Base-by-base conservation (phyloP, 2,329 filamentous ascomycete genomes). In the Exophiala alcalophila region DNA sequence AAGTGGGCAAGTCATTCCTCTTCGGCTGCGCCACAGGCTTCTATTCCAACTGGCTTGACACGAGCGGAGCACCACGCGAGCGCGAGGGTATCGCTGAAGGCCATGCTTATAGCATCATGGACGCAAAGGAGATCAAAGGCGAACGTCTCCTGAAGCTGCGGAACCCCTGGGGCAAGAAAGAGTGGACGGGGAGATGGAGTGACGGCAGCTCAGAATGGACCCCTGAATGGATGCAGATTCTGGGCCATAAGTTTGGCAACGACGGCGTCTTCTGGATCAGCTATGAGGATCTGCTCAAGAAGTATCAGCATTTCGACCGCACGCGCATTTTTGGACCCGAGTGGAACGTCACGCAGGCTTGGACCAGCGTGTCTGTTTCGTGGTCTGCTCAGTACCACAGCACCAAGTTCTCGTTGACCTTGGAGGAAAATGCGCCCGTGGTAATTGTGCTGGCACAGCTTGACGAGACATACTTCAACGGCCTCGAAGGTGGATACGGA, bases 161-260 rank as follows among this genome's bases (percentile, higher is more conserved):
- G 52, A 92, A 92, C 55, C 87, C 87, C 0, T 92, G 86, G 86
- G 87, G 86, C 1, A 80, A 80, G 51, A 79, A 77, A 21, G 86
- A 89, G 63, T 92, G 86, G 86, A 84, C 78, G 20, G 87, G 87
- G 1, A 72, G 84, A 2, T 92, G 86, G 86, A 82, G 78, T 25
- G 87, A 92, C 58, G 87, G 87, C 0, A 87, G 83, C 5, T 84
- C 86, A 56, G 82, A 91, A 62, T 94, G 87, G 87, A 91, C 84
- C 1, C 72, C 84, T 0, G 81, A 89, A 53, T 87, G 83, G 77
- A 80, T 91, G 65, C 66, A 80, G 47, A 80, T 83, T 55, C 72
- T 92, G 1, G 72, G 76, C 31, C 84, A 90, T 59, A 79, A 76
- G 28, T 90, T 90, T 54, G 84, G 85, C 26, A 83, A 87, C 53